Evolutionary conservation across 805 yeast species (phyloP), one percentile per base, ranked within the genome.

Genomic region (Starmerella floris): DNA sequence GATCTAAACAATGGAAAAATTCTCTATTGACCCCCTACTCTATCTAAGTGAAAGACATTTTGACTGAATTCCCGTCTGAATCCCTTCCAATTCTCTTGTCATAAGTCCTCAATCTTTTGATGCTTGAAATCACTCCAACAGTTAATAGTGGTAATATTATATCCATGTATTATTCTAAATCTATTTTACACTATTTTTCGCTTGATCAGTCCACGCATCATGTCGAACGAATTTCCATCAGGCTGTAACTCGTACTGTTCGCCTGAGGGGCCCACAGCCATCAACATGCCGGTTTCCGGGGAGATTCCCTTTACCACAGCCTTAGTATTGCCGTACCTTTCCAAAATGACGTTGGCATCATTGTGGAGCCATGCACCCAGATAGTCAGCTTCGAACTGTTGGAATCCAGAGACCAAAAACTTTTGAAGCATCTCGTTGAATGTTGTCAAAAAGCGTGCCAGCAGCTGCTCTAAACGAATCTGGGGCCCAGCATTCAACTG

Each of bases 151-250:
- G n/a, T n/a, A n/a, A n/a, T n/a, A n/a, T n/a, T n/a, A n/a, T n/a
- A n/a, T n/a, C n/a, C n/a, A n/a, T n/a, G n/a, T n/a, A n/a, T n/a
- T n/a, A n/a, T n/a, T n/a, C n/a, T n/a, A n/a, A n/a, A n/a, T n/a
- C n/a, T n/a, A n/a, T n/a, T n/a, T n/a, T n/a, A n/a, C n/a, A n/a
- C n/a, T 22, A 15, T 23, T 27, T 42, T 42, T 8, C 33, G 16
- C n/a, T 30, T 80, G 16, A 88, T 80, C 50, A 91, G 66, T 0
- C 97, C 97, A 52, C 72, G 79, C 65, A 91, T 81, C 70, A 91
- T 87, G 59, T 91, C 97, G 56, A 91, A 91, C 3, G 96, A 83
- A 58, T 91, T 91, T 1, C 99, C 98, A 61, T 91, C 98, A 0
- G 99, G 97, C 59, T 87, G 96, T 37, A 91, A 63, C 52, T 83